These are phyloP conservation scores for Sclerotinia glacialis DNA, from an alignment of 2,329 filamentous ascomycete genomes.

Conservation along the genomic window DNA sequence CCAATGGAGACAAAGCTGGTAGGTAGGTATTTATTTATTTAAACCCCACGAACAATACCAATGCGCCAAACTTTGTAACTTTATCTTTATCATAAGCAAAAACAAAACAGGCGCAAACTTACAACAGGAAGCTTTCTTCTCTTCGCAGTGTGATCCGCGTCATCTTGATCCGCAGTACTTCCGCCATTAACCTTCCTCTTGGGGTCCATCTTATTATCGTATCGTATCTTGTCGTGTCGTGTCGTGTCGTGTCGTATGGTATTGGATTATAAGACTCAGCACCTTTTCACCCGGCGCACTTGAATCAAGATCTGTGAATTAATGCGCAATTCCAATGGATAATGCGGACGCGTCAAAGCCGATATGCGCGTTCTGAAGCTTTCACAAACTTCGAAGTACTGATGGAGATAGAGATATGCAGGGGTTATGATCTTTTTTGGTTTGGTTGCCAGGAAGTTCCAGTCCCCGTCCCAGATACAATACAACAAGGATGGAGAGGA, in stretches of 20 bases:
- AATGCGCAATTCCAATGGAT: slow-evolving; percentile 21
- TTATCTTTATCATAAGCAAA: slow-evolving; percentile 20
- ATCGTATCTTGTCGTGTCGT: not conserved
- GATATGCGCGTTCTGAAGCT: slow-evolving; percentile 22
- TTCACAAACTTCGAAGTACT: slow-evolving; percentile 19
- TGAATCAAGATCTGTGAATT: slow-evolving; percentile 8
- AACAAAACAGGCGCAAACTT: slow-evolving; percentile 41
- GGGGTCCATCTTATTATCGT: slow-evolving; percentile 38
- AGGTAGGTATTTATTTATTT: slow-evolving; percentile 14
- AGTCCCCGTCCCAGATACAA: not conserved
- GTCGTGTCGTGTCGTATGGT: not conserved
- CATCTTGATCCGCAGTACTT: slow-evolving; percentile 46
- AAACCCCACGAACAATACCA: slow-evolving; percentile 17
- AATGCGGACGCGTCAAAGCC: slow-evolving; percentile 19
- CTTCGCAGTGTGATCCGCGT: slow-evolving; percentile 56
- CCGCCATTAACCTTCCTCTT: slow-evolving; percentile 54
- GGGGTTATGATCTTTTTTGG: slow-evolving; percentile 18
- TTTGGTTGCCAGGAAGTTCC: slow-evolving; percentile 7
- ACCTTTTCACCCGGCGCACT: not conserved
- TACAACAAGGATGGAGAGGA: slow-evolving; percentile 18
- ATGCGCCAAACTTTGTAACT: slow-evolving; percentile 19
- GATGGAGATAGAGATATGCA: slow-evolving; percentile 17
- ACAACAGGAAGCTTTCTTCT: slow-evolving; percentile 55
- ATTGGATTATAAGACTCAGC: not conserved
- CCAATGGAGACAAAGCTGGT: slow-evolving; percentile 28